These are phyloP conservation scores for Wilcoxina mikolae DNA, from an alignment of 495 filamentous ascomycete genomes.

Conservation along the genomic window DNA sequence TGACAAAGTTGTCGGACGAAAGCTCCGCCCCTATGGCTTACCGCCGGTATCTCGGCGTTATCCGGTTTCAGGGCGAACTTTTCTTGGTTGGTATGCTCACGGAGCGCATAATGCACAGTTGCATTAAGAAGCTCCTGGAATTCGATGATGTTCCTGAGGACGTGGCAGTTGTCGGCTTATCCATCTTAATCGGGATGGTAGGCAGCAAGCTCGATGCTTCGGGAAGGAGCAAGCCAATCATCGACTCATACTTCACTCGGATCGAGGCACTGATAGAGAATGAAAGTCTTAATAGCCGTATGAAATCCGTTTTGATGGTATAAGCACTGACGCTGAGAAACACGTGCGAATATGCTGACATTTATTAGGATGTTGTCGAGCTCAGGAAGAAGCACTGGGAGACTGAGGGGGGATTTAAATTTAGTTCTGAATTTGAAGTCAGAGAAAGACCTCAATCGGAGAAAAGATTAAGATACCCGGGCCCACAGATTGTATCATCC, in stretches of 20 bases:
- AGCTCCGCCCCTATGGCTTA: too few relatives aligned
- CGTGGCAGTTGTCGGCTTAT: slow-evolving; percentile 84
- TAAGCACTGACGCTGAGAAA: too few relatives aligned
- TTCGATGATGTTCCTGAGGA: slow-evolving; percentile 88
- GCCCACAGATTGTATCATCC: too few relatives aligned
- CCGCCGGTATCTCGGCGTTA: slow-evolving; percentile 88
- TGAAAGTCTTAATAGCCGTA: slow-evolving; percentile 62
- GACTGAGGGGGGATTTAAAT: slow-evolving; percentile 71
- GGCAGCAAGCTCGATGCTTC: slow-evolving; percentile 66
- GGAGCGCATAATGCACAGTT: slow-evolving; percentile 98
- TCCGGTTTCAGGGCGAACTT: slow-evolving; percentile 97
- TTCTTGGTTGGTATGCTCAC: slow-evolving; percentile 98
- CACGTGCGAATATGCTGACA: too few relatives aligned
- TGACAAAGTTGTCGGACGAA: too few relatives aligned
- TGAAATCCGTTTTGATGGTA: slow-evolving; percentile 87
- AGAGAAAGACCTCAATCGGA: too few relatives aligned
- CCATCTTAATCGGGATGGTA: slow-evolving; percentile 78
- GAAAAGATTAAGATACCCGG: too few relatives aligned
- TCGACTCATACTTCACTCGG: slow-evolving; percentile 85
- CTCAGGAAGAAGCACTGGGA: slow-evolving; percentile 58
- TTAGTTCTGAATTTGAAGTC: too few relatives aligned
- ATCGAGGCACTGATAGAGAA: slow-evolving; percentile 66
- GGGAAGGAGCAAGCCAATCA: slow-evolving; percentile 64
- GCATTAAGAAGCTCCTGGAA: slow-evolving; percentile 89
- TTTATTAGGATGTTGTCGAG: slow-evolving; percentile 60